These are phyloP conservation scores for Carnegiea gigantea DNA, from an alignment of 179 eudicot genomes.

Conservation along the genomic window DNA sequence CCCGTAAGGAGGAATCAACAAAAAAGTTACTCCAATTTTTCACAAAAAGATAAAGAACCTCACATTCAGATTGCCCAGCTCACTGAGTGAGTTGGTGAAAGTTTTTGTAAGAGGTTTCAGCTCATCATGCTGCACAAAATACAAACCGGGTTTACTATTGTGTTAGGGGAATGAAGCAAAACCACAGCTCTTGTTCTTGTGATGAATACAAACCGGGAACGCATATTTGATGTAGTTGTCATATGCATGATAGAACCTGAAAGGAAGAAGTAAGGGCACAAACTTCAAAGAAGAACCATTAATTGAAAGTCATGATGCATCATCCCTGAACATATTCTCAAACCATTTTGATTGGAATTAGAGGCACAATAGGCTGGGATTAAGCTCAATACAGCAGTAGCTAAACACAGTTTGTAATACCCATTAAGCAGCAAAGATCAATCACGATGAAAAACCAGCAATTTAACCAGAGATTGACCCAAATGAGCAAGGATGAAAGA, in stretches of 20 bases:
- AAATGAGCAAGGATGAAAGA: constrained; percentile 1
- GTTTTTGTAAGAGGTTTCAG: constrained; percentile 82
- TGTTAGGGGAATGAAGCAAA: background rate
- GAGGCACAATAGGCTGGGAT: background rate
- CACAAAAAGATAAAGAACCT: constrained; percentile 9
- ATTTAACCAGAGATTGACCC: background rate
- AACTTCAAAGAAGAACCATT: background rate
- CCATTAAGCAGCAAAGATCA: constrained; percentile 3
- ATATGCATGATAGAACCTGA: constrained; percentile 98
- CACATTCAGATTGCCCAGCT: constrained; percentile 89
- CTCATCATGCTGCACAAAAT: constrained; percentile 80
- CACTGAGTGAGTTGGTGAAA: constrained; percentile 82
- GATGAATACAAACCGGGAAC: constrained; percentile 65
- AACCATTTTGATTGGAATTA: background rate
- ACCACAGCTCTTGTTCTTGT: background rate
- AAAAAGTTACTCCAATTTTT: constrained; percentile 13
- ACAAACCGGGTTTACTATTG: background rate
- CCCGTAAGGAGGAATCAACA: background rate
- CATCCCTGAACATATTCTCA: background rate
- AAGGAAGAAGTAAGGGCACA: constrained; percentile 27
- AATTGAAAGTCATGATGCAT: background rate
- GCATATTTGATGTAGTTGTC: constrained; percentile 91
- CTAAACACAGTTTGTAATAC: background rate
- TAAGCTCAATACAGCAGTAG: background rate
- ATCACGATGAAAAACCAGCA: background rate